Conservation (phyloP, 257 asterid genomes). For the Solanum neorickii region DNA sequence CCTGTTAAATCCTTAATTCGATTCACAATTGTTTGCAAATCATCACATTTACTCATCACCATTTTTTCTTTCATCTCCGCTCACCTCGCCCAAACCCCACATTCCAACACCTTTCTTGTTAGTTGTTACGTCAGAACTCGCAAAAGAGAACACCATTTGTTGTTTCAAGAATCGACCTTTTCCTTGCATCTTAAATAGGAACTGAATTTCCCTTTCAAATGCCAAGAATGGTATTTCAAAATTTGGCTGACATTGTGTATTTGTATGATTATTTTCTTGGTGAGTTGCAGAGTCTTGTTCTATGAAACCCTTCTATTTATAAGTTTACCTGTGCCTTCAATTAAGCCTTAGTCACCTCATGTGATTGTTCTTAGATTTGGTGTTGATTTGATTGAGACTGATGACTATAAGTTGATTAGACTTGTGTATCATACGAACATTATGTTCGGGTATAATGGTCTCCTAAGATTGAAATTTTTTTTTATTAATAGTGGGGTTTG, state of each 20-base stretch:
- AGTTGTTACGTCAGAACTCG: not conserved
- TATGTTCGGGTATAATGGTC: not conserved
- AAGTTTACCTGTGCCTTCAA: not conserved
- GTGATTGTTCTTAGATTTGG: not conserved
- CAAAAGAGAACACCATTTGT: not conserved
- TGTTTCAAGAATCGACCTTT: not conserved
- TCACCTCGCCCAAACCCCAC: not conserved
- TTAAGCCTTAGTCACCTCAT: not conserved
- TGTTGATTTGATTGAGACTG: not conserved
- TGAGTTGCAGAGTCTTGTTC: not conserved
- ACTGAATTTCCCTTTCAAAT: too few species aligned
- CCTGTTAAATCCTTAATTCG: not conserved
- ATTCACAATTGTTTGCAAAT: not conserved
- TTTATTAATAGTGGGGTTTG: slow-evolving; percentile 22
- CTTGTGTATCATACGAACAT: not conserved
- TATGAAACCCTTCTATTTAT: not conserved
- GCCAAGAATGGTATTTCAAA: not conserved
- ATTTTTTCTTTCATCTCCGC: not conserved
- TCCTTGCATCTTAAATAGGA: not conserved
- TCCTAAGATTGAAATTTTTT: slow-evolving; percentile 35
- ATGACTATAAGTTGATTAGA: not conserved
- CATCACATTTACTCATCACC: not conserved
- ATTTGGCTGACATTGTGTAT: not conserved
- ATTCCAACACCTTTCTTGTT: not conserved
- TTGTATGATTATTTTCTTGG: too few species aligned